phyloP scores from a whole-genome alignment of 768 basidiomycete genomes.

The Suillus luteus region DNA sequence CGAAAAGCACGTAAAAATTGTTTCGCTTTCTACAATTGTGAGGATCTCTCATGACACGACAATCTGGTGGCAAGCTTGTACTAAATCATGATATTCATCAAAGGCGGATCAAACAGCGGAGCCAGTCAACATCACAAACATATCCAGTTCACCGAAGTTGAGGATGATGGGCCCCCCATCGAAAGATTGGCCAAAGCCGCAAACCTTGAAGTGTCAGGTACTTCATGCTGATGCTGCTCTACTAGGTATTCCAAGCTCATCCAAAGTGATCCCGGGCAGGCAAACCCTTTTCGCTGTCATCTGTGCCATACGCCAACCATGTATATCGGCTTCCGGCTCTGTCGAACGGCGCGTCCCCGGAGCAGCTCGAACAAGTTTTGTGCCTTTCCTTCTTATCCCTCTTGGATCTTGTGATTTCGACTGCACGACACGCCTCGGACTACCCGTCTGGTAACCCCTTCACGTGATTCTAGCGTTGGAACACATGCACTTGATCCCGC shows the following conservation, averaged over 20 bases:
- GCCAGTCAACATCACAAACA: constrained; percentile 93
- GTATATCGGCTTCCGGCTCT: constrained; percentile 51
- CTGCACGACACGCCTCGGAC: constrained; percentile 63
- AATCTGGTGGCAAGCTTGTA: constrained; percentile 8
- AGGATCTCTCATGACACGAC: constrained; percentile 20
- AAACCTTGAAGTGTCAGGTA: constrained; percentile 61
- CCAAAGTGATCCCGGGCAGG: constrained; percentile 41
- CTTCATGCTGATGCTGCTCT: constrained; percentile 9
- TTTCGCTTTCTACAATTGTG: constrained; percentile 93
- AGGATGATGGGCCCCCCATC: constrained; percentile 70
- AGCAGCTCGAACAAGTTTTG: constrained; percentile 52
- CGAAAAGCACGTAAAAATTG: constrained; percentile 56
- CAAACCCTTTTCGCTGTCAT: constrained; percentile 67
- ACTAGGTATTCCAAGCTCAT: constrained; percentile 15
- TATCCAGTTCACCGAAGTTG: constrained; percentile 76
- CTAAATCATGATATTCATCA: not conserved
- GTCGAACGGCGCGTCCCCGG: constrained; percentile 25
- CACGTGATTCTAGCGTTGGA: constrained; percentile 76
- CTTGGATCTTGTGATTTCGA: constrained; percentile 75
- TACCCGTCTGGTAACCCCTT: constrained; percentile 69
- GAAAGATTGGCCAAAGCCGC: constrained; percentile 65
- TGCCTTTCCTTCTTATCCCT: constrained; percentile 67
- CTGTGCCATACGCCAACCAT: constrained; percentile 81
- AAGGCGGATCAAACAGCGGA: constrained; percentile 78
- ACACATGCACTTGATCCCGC: constrained; percentile 86